Evolutionary conservation across 129 eudicot species (phyloP).

Genomic region (Centella asiatica): DNA sequence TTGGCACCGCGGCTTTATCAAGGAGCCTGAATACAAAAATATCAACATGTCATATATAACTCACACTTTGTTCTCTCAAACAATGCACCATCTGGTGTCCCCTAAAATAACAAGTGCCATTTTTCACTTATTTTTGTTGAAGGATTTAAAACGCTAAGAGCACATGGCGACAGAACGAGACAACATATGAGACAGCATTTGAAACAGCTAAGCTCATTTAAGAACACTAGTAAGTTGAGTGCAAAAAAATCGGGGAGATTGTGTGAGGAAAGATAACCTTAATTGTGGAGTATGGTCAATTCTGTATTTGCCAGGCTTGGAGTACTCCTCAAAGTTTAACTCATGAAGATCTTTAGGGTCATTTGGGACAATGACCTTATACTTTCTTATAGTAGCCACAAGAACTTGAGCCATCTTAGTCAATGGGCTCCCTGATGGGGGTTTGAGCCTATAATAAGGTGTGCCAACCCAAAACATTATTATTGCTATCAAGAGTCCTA

Average conservation of each 20-base stretch:
- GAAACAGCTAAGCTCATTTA: no score
- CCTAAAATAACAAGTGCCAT: no score
- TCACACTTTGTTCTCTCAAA: no score
- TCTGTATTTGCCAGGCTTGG: slow-evolving; percentile 35
- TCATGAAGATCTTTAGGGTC: slow-evolving; percentile 53
- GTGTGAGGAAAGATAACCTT: slow-evolving; percentile 19
- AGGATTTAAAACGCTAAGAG: no score
- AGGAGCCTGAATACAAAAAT: slow-evolving; percentile 26
- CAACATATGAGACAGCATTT: no score
- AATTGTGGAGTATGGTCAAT: slow-evolving; percentile 36
- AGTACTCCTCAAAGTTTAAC: slow-evolving; percentile 34
- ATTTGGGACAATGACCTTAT: slow-evolving; percentile 31
- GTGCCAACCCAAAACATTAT: slow-evolving; percentile 40
- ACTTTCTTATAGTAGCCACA: slow-evolving; percentile 40
- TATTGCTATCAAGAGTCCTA: slow-evolving; percentile 39
- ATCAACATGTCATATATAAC: no score
- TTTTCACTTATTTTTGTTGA: no score
- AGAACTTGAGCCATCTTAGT: slow-evolving; percentile 42
- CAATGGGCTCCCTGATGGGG: slow-evolving; percentile 46
- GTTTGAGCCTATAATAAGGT: slow-evolving; percentile 48
- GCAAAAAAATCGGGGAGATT: not conserved
- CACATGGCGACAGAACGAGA: no score
- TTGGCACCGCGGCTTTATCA: slow-evolving; percentile 44
- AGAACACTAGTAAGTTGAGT: no score
- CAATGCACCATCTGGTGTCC: no score